Conservation (phyloP, 441 rosid species). For the Monsonia emarginata region DNA sequence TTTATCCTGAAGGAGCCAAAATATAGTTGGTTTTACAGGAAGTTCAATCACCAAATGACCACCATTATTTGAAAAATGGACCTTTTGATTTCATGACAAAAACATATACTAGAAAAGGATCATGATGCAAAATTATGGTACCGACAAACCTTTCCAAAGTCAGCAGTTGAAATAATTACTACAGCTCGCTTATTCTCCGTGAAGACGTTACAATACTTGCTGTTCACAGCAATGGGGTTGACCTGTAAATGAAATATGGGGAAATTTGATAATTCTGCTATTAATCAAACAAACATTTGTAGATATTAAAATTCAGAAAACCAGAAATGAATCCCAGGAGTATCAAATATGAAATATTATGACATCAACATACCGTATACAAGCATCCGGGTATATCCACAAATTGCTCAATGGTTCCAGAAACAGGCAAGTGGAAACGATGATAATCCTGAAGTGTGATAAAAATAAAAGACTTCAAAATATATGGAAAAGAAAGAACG, state of each 20-base stretch:
- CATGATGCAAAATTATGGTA: too few relatives aligned
- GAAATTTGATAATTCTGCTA: neutral
- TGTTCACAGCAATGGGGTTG: constrained; percentile 87
- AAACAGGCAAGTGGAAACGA: constrained; percentile 77
- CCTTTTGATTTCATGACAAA: too few relatives aligned
- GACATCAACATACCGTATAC: constrained; percentile 50
- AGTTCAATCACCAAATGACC: neutral
- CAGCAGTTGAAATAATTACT: constrained; percentile 55
- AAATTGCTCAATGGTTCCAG: constrained; percentile 57
- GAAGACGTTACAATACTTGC: constrained; percentile 87
- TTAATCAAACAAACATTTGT: neutral
- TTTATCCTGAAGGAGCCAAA: too few relatives aligned
- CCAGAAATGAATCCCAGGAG: neutral
- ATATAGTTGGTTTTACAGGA: too few relatives aligned
- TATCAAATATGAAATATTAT: neutral
- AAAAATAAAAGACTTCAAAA: constrained; percentile 3
- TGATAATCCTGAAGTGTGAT: constrained; percentile 61
- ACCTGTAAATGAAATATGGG: constrained; percentile 33
- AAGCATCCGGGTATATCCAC: constrained; percentile 62
- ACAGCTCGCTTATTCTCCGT: constrained; percentile 77
- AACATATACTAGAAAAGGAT: neutral
- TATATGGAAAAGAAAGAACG: neutral
- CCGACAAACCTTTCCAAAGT: constrained; percentile 81
- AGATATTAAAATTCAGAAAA: neutral
- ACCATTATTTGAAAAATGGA: too few relatives aligned